Conservation (phyloP, 1,284 basidiomycete genomes). For the Fistulinella cinereoalba region DNA sequence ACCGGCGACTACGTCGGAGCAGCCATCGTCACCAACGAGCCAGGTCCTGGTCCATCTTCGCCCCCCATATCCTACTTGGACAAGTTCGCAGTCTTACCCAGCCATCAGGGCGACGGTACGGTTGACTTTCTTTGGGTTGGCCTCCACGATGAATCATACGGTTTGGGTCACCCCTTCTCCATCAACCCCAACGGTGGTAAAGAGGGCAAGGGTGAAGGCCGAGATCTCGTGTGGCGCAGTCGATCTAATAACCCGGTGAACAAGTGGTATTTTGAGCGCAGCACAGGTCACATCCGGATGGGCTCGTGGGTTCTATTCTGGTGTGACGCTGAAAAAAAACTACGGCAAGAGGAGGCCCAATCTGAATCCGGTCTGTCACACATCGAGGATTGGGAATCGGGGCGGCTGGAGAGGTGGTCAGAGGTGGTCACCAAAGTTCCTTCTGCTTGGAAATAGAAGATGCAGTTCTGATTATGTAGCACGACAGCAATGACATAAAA, state of each 20-base stretch:
- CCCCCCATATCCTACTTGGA: constrained; percentile 88
- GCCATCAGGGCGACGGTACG: constrained; percentile 95
- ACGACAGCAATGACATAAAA: constrained; percentile 1
- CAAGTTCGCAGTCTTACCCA: constrained; percentile 97
- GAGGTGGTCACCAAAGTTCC: constrained; percentile 74
- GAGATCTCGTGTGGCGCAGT: constrained; percentile 94
- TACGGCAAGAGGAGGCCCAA: constrained; percentile 64
- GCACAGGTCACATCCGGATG: constrained; percentile 85
- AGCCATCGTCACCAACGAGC: constrained; percentile 91
- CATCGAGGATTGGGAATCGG: constrained; percentile 80
- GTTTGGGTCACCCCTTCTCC: constrained; percentile 89
- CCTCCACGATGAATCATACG: constrained; percentile 97
- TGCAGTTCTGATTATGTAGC: constrained; percentile 7
- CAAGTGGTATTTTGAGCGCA: constrained; percentile 99
- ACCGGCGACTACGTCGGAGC: constrained; percentile 96
- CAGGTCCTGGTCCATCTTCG: constrained; percentile 34
- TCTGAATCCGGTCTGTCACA: constrained; percentile 64
- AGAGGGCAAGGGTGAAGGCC: constrained; percentile 84
- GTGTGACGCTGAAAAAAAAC: constrained; percentile 92
- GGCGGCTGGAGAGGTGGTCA: constrained; percentile 74
- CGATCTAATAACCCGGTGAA: constrained; percentile 94
- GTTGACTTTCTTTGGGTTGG: constrained; percentile 99
- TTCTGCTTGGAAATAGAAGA: constrained; percentile 67
- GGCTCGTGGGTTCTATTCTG: constrained; percentile 93
- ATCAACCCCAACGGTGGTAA: constrained; percentile 95